Conservation (phyloP, 2,329 filamentous ascomycete genomes). For the Xylaria sp. region DNA sequence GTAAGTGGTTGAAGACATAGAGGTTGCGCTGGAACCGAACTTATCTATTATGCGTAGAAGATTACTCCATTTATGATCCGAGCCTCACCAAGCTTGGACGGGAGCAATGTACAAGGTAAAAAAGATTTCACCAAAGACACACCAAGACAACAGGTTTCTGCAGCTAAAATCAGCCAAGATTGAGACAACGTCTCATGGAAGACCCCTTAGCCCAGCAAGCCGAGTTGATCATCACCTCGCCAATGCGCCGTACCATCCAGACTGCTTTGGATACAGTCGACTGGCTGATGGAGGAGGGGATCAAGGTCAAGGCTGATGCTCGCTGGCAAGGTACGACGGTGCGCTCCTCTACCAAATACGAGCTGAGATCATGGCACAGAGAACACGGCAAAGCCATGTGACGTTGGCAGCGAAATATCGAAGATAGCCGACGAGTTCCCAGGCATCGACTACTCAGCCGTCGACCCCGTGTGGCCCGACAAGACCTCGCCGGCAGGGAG, state of each 20-base stretch:
- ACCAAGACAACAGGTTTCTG: too few species aligned
- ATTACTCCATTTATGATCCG: conserved; percentile 63
- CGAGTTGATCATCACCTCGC: conserved; percentile 69
- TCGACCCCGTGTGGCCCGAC: conserved; percentile 71
- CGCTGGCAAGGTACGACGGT: conserved; percentile 69
- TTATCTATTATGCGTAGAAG: conserved; percentile 51
- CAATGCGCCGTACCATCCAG: conserved; percentile 73
- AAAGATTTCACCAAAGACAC: background rate
- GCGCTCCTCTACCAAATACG: background rate
- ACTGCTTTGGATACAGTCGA: conserved; percentile 68
- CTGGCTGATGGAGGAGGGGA: conserved; percentile 66
- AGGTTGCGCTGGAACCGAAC: background rate
- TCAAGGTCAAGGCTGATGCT: conserved; percentile 67
- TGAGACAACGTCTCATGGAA: conserved; percentile 57
- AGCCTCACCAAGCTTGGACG: conserved; percentile 61
- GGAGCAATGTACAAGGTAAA: conserved; percentile 56
- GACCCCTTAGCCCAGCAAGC: conserved; percentile 56
- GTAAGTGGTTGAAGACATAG: conserved; percentile 55
- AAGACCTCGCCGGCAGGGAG: conserved; percentile 63
- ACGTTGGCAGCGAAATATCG: conserved; percentile 64
- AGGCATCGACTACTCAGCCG: conserved; percentile 63
- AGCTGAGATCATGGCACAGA: conserved; percentile 53
- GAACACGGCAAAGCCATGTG: conserved; percentile 68
- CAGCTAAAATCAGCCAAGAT: conserved; percentile 34
- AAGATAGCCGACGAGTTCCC: conserved; percentile 63